These are phyloP conservation scores for Phaeoacremonium minimum DNA, from an alignment of 2,329 filamentous ascomycete species.

Conservation along the genomic window DNA sequence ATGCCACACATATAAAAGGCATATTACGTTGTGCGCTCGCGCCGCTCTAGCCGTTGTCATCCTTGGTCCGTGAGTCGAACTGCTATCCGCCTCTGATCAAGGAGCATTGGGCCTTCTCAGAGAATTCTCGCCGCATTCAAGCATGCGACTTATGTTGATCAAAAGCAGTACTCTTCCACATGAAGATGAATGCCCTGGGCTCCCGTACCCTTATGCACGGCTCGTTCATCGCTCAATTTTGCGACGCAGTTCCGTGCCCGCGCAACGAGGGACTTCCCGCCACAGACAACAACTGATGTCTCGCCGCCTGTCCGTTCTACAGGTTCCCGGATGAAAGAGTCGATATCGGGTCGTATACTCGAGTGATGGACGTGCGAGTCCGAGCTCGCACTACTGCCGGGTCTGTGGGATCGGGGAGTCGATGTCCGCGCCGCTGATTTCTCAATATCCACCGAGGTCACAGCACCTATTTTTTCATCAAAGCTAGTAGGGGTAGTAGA, in stretches of 20 bases:
- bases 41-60: no score
- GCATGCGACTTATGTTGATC: no score
- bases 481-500: not conserved
- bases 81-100: no score
- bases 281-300: slow-evolving; percentile 58
- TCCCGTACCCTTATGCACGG: slow-evolving; percentile 60
- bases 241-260: slow-evolving; percentile 51
- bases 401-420: slow-evolving; percentile 2
- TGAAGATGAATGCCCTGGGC: slow-evolving; percentile 59
- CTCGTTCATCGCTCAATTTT: slow-evolving; percentile 53
- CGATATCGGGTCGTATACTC: slow-evolving; percentile 43
- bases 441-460: slow-evolving; percentile 18
- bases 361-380: slow-evolving; percentile 40
- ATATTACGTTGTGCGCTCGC: no score
- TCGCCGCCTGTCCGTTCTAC: slow-evolving; percentile 57
- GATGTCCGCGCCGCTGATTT: slow-evolving; percentile 9
- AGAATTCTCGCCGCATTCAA: no score
- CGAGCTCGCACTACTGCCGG: slow-evolving; percentile 17
- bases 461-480: not conserved
- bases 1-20: no score
- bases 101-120: no score
- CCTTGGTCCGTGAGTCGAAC: no score
- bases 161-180: slow-evolving; percentile 51
- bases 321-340: slow-evolving; percentile 43
- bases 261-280: slow-evolving; percentile 50